Conservation (phyloP, 2,329 filamentous ascomycete species). For the Aschersonia sp. region DNA sequence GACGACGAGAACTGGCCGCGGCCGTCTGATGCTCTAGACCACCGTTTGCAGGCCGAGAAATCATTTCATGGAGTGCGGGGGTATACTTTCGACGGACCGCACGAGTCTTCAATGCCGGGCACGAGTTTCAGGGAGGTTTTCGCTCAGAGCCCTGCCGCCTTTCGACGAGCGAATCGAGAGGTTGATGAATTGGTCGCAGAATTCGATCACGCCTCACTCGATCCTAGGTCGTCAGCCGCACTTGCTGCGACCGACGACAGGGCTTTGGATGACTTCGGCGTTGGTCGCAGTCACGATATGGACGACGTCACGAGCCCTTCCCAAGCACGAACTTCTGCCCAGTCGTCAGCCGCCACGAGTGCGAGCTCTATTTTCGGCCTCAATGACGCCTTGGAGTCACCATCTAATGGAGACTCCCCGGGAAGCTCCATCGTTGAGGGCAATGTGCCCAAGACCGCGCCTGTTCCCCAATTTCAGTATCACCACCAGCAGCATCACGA, state of each 20-base stretch:
- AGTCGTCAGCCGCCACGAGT: conserved; percentile 41
- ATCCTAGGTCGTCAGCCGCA: conserved; percentile 5
- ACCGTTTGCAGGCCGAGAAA: conserved; percentile 17
- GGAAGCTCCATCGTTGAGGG: conserved; percentile 36
- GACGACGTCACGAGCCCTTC: conserved; percentile 34
- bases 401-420: conserved; percentile 28
- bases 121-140: background rate
- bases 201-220: conserved; percentile 6
- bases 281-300: conserved; percentile 38
- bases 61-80: conserved; percentile 8
- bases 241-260: conserved; percentile 9
- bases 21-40: conserved; percentile 37
- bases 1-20: conserved; percentile 33
- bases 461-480: conserved; percentile 46
- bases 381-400: conserved; percentile 31
- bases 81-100: background rate
- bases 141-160: conserved; percentile 1
- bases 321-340: conserved; percentile 30
- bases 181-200: conserved; percentile 5
- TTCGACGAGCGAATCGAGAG: background rate
- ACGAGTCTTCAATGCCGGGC: background rate
- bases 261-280: conserved; percentile 19
- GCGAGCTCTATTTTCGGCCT: conserved; percentile 39
- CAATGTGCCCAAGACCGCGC: conserved; percentile 22
- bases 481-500: conserved; percentile 39